These are phyloP conservation scores for Sarocladiaceae sp. DNA, from an alignment of 2,329 filamentous ascomycete genomes.

Conservation along the genomic window DNA sequence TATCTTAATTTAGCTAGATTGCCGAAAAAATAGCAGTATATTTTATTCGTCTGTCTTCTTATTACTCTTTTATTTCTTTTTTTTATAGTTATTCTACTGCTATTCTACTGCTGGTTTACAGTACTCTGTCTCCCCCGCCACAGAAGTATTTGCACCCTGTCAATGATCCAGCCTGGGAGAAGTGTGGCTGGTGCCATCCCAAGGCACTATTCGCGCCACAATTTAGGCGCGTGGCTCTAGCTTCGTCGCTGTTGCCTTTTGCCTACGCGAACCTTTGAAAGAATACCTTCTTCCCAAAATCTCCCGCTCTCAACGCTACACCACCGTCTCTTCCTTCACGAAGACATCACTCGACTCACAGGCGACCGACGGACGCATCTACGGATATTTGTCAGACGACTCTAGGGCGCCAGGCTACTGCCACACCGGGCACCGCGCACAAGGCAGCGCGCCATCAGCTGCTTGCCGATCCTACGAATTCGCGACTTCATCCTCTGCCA, in stretches of 20 bases:
- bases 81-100: too few species aligned
- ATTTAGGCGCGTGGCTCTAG: slow-evolving; percentile 4
- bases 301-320: background rate
- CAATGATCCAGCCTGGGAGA: too few species aligned
- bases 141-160: too few species aligned
- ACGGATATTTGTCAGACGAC: background rate
- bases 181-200: slow-evolving; percentile 1
- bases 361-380: too few species aligned
- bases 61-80: too few species aligned
- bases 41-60: too few species aligned
- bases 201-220: slow-evolving; percentile 1
- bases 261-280: slow-evolving; percentile 1
- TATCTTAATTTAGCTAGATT: too few species aligned
- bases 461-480: too few species aligned
- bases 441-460: background rate
- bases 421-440: background rate
- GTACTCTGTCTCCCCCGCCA: too few species aligned
- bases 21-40: too few species aligned
- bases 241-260: slow-evolving; percentile 8
- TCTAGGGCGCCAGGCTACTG: background rate
- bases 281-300: background rate
- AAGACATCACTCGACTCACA: background rate
- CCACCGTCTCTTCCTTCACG: background rate
- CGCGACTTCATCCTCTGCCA: too few species aligned
- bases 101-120: too few species aligned